These are phyloP conservation scores for Liriodendron chinense DNA, from an alignment of 164 flowering plant genomes.

Conservation along the genomic window DNA sequence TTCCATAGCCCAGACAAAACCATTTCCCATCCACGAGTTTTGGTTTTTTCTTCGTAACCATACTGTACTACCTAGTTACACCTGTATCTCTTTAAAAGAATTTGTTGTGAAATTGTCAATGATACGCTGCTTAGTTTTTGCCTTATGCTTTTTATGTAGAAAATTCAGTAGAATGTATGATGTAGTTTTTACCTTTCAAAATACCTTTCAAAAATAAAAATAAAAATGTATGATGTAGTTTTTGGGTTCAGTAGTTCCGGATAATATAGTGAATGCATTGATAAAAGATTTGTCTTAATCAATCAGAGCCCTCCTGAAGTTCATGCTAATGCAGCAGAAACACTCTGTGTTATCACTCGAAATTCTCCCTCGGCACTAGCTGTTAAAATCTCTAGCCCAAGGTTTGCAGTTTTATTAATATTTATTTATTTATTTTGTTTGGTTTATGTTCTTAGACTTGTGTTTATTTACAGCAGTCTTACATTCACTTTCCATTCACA, in stretches of 20 bases:
- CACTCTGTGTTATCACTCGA: slow-evolving; percentile 79
- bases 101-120: too few relatives aligned
- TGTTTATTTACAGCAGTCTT: background rate
- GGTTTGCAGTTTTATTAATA: slow-evolving; percentile 38
- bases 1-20: too few relatives aligned
- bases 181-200: too few relatives aligned
- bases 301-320: slow-evolving; percentile 83
- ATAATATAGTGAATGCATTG: background rate
- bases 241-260: slow-evolving; percentile 12
- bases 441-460: background rate
- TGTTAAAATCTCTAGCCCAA: slow-evolving; percentile 75
- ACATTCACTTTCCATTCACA: background rate
- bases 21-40: background rate
- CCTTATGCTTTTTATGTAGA: background rate
- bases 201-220: too few relatives aligned
- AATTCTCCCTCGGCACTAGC: slow-evolving; percentile 79
- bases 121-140: background rate
- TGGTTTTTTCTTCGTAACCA: background rate
- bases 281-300: slow-evolving; percentile 2
- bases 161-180: background rate
- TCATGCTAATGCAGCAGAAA: slow-evolving; percentile 95
- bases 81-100: too few relatives aligned
- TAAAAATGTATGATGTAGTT: background rate
- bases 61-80: too few relatives aligned
- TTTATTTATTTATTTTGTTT: too few relatives aligned